Evolutionary conservation across 352 stramenopile species (phyloP), one percentile per base, ranked within the genome.

Genomic region (Pythium oligandrum): DNA sequence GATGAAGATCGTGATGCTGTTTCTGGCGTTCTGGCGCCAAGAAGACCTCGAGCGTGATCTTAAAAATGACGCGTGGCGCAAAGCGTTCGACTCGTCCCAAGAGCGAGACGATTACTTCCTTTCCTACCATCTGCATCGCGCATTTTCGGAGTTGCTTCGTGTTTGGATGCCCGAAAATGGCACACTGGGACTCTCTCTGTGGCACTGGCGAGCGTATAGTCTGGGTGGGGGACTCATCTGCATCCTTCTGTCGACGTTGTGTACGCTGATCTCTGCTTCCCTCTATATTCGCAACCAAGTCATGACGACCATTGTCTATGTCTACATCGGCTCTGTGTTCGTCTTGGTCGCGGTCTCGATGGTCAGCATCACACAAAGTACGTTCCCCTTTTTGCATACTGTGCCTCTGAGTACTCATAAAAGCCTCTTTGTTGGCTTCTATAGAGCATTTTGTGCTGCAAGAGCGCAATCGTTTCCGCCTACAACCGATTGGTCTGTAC

Each of bases 121-220:
- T 7, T 61, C 62, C 4, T 64, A 66, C 6, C 75, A 86, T 40
- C 52, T 75, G 6, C 57, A 45, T 35, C 81, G 82, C 53, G 75
- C 66, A 0, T 42, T 72, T 0, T 53, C 62, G 26, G 73, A 86
- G 45, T 55, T 86, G 3, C 51, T 75, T 7, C 70, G 70, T 31
- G 68, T 84, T 1, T 86, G 73, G 75, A 86, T 86, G 75, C 68
- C 73, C 1, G 70, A 81, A 36, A 84, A 71, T 45, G 75, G 75
- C 44, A 78, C 67, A 39, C 39, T 86, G 8, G 73, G 75, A 2
- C 52, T 84, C 6, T 53, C 44, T 6, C 47, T 84, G 4, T 86
- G 73, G 75, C 73, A 86, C 49, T 62, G 64, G 40, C 68, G 57
- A 30, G 31, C 43, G 4, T 86, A 82, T 37, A 66, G 66, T 6